Evolutionary conservation across 1,284 basidiomycete species (phyloP).

Genomic region (Fistulinella staudtii): DNA sequence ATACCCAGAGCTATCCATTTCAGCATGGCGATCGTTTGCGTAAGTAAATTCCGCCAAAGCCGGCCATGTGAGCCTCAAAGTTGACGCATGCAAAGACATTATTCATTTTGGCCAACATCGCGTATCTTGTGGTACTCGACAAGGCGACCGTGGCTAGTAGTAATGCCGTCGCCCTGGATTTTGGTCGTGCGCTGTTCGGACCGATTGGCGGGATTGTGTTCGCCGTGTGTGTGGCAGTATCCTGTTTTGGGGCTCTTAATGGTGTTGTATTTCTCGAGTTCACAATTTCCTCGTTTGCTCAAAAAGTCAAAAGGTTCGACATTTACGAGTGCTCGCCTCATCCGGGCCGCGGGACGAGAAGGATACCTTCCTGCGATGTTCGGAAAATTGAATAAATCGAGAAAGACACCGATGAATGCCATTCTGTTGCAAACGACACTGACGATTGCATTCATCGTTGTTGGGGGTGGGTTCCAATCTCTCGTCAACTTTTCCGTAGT

Average conservation of each 20-base stretch:
- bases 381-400: slow-evolving; percentile 64
- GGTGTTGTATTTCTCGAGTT: slow-evolving; percentile 39
- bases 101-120: slow-evolving; percentile 81
- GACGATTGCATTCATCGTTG: slow-evolving; percentile 71
- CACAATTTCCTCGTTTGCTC: slow-evolving; percentile 8
- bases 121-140: slow-evolving; percentile 93
- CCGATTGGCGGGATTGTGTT: slow-evolving; percentile 84
- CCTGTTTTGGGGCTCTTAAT: slow-evolving; percentile 91
- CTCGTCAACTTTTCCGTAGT: slow-evolving; percentile 88
- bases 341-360: slow-evolving; percentile 87
- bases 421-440: slow-evolving; percentile 73
- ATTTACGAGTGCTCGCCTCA: slow-evolving; percentile 81
- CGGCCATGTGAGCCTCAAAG: neutral
- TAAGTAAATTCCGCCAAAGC: slow-evolving; percentile 33
- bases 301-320: slow-evolving; percentile 55
- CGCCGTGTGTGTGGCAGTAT: slow-evolving; percentile 87
- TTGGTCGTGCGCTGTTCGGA: slow-evolving; percentile 85
- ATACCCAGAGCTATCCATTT: slow-evolving; percentile 87
- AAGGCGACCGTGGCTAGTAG: slow-evolving; percentile 69
- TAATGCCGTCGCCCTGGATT: slow-evolving; percentile 95
- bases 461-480: slow-evolving; percentile 86
- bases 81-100: slow-evolving; percentile 44
- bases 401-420: slow-evolving; percentile 84
- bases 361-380: slow-evolving; percentile 84
- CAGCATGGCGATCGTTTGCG: slow-evolving; percentile 78